Percentiles rank a stretch among this genome's conserved stretches.
These are phyloP conservation scores for Cinnamomum chago DNA, from an alignment of 164 flowering plant genomes.

Conservation along the genomic window DNA sequence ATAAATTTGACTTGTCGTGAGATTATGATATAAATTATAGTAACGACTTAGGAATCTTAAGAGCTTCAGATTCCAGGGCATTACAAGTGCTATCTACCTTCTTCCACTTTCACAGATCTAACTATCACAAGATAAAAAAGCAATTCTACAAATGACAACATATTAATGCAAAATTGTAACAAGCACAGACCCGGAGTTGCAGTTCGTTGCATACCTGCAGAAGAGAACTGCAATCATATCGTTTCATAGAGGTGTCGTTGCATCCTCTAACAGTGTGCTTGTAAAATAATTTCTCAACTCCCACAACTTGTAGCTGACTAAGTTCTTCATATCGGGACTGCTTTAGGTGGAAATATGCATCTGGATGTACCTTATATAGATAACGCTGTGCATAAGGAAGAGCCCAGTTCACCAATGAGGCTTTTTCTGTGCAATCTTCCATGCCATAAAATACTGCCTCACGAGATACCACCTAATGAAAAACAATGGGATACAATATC, in stretches of 20 bases:
- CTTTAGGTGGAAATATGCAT: conserved; percentile 52
- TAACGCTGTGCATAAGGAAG: conserved; percentile 97
- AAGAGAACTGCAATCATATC: conserved; percentile 58
- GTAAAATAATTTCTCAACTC: conserved; percentile 66
- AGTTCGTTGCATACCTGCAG: conserved; percentile 48
- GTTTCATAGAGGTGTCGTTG: conserved; percentile 45
- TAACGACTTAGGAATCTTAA: too few relatives aligned
- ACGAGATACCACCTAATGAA: conserved; percentile 64
- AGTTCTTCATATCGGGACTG: conserved; percentile 39
- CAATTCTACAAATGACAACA: too few relatives aligned
- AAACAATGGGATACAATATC: background rate
- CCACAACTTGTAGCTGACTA: conserved; percentile 42
- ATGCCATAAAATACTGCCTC: conserved; percentile 66
- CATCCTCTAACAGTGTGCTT: conserved; percentile 51
- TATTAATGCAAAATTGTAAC: too few relatives aligned
- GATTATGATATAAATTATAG: too few relatives aligned
- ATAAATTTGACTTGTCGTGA: too few relatives aligned
- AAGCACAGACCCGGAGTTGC: background rate
- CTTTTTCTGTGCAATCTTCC: conserved; percentile 38
- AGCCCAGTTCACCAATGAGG: conserved; percentile 66
- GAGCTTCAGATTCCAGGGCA: too few relatives aligned
- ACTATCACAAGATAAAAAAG: too few relatives aligned
- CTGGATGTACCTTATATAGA: conserved; percentile 45
- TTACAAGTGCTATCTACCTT: too few relatives aligned
- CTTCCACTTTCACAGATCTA: too few relatives aligned